These are phyloP conservation scores for Solanum pinnatisectum DNA, from an alignment of 257 asterid species.

Conservation along the genomic window DNA sequence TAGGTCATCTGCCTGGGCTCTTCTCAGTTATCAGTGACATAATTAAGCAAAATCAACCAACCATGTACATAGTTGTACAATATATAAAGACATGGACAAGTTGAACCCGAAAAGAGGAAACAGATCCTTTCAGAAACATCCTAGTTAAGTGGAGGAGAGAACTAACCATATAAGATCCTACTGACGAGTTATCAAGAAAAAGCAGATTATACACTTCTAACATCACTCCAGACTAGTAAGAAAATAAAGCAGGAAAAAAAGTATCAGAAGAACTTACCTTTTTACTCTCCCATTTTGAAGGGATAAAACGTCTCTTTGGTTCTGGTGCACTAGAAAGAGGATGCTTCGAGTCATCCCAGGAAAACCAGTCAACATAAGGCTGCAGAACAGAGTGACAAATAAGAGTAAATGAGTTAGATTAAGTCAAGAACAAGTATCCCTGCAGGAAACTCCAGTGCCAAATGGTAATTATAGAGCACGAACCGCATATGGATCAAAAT, in stretches of 20 bases:
- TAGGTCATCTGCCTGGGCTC: neutral
- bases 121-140: neutral
- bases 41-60: neutral
- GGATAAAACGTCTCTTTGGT: conserved; percentile 96
- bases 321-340: conserved; percentile 92
- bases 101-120: neutral
- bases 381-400: conserved; percentile 21
- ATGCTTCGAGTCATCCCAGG: conserved; percentile 67
- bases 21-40: neutral
- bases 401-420: neutral
- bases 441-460: neutral
- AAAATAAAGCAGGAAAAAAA: neutral
- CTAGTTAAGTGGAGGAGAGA: neutral
- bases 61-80: neutral
- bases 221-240: neutral
- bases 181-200: neutral
- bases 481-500: conserved; percentile 86
- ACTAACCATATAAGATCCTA: neutral
- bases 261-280: conserved; percentile 31
- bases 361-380: conserved; percentile 84
- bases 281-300: conserved; percentile 89
- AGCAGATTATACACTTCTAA: neutral
- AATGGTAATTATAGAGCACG: conserved; percentile 12
- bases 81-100: neutral
- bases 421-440: conserved; percentile 6